phyloP scores from a whole-genome alignment of 169 alveolate species.

The Theileria orientalis region DNA sequence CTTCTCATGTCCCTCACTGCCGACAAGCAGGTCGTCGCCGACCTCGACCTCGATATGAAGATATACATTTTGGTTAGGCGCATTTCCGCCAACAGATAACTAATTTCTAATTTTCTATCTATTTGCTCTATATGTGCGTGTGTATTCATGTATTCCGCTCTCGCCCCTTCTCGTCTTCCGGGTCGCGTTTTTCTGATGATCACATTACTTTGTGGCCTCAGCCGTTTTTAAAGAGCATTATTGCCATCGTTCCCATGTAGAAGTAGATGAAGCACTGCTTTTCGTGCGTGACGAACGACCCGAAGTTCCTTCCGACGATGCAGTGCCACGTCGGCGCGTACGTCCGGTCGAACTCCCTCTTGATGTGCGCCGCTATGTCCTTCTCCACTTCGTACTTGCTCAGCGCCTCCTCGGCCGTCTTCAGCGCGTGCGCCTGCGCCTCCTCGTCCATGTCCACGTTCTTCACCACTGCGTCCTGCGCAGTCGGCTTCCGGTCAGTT shows the following conservation, averaged over 20 bases:
- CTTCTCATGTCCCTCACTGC: slow-evolving; percentile 88
- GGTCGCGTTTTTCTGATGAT: too few species aligned
- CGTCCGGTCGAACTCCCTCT: slow-evolving; percentile 98
- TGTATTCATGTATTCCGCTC: neutral
- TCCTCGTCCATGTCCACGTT: slow-evolving; percentile 99
- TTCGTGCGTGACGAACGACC: slow-evolving; percentile 99
- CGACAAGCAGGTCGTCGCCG: slow-evolving; percentile 88
- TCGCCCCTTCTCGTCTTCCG: too few species aligned
- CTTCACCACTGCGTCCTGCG: slow-evolving; percentile 78
- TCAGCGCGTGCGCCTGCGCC: slow-evolving; percentile 97
- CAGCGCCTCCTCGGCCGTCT: slow-evolving; percentile 97
- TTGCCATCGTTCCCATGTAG: slow-evolving; percentile 98
- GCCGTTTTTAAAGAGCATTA: slow-evolving; percentile 96
- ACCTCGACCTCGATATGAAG: slow-evolving; percentile 86
- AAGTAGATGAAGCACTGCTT: slow-evolving; percentile 99
- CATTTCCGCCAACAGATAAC: slow-evolving; percentile 56
- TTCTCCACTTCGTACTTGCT: slow-evolving; percentile 93
- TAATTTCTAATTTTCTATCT: neutral
- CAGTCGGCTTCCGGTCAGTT: slow-evolving; percentile 10
- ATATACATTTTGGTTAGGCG: slow-evolving; percentile 79
- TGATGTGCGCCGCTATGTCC: slow-evolving; percentile 98
- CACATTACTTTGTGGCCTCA: slow-evolving; percentile 60
- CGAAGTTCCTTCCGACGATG: slow-evolving; percentile 98
- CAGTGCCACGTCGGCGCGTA: slow-evolving; percentile 99
- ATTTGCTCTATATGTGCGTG: neutral